A percentile compares a stretch with the other conserved stretches of the same genome.
Evolutionary conservation across 306 rosid species (phyloP).

Genomic region (Vicia faba): DNA sequence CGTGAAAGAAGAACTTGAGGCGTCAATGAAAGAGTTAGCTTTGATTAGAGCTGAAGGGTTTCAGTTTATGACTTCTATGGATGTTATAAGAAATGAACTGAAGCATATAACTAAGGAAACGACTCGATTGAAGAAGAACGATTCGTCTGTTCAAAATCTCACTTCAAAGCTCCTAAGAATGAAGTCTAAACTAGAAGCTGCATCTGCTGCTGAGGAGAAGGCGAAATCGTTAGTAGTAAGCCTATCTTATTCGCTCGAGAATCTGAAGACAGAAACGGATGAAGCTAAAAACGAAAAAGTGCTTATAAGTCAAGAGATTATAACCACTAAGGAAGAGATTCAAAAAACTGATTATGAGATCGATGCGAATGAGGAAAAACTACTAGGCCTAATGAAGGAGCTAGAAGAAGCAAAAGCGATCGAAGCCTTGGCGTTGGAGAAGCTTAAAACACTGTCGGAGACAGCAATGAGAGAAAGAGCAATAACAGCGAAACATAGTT

Average conservation of each 20-base stretch:
- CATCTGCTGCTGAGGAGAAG: conserved; percentile 68
- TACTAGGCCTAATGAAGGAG: conserved; percentile 66
- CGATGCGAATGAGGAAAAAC: conserved; percentile 60
- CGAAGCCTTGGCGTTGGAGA: conserved; percentile 64
- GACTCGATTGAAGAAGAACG: conserved; percentile 51
- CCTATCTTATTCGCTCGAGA: conserved; percentile 59
- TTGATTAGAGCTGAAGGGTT: conserved; percentile 65
- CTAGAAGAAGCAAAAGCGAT: conserved; percentile 63
- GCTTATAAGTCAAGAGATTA: conserved; percentile 46
- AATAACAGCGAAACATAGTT: conserved; percentile 51
- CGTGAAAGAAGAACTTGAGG: conserved; percentile 57
- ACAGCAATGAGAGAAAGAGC: conserved; percentile 61
- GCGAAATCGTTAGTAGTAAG: conserved; percentile 55
- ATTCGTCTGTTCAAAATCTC: conserved; percentile 53
- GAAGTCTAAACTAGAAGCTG: conserved; percentile 70
- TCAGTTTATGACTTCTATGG: conserved; percentile 86
- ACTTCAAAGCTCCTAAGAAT: conserved; percentile 77
- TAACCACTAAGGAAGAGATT: conserved; percentile 50
- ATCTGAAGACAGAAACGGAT: conserved; percentile 58
- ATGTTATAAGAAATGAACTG: conserved; percentile 79
- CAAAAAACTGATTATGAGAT: conserved; percentile 58
- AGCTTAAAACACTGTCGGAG: conserved; percentile 61
- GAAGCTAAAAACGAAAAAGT: conserved; percentile 62
- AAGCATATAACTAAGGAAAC: conserved; percentile 57
- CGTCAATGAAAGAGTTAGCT: conserved; percentile 68